Evolutionary conservation across 306 rosid species (phyloP), one percentile per base, ranked within the genome.

Genomic region (Sesbania bispinosa): DNA sequence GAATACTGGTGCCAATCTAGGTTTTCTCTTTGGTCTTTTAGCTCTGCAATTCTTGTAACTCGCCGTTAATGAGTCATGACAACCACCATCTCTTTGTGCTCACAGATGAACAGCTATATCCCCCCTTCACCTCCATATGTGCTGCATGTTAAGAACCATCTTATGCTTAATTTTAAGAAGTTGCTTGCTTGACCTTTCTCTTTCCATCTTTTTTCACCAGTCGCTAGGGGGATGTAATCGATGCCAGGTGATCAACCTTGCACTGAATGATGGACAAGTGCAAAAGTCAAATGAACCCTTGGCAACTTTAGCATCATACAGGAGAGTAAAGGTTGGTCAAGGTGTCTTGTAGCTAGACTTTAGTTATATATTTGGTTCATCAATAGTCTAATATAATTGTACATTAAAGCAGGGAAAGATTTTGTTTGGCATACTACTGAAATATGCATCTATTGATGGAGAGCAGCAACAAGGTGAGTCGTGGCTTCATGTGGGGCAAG

Each of bases 191-290:
- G 70, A 66, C 48, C 35, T 57, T 19, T 47, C 26, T 67, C 38
- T 70, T 26, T 41, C 43, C 69, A 15, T 42, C 36, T 76, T 19
- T 43, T 15, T 79, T 62, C 46, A 8, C 35, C 86, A 94, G 98
- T 87, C 97, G 6, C 47, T 89, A 29, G 97, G 97, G 59, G 96
- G 96, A 77, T 94, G 97, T 68, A 94, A 91, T 80, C 97, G 99
- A 52, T 94, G 99, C 80, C 99, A 94, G 67, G 73, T 89, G 89
- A 85, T 94, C 85, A 94, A 94, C 81, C 68, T 89, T 82, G 33
- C 50, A 27, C 79, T 62, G 27, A 76, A 74, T 74, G 87, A 60
- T 5, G 96, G 88, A 62, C 78, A 46, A 69, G 80, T 83, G 42
- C 79, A 57, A 67, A 94, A 85, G 83, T 87, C 92, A 24, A 90